Evolutionary conservation across 2,329 filamentous ascomycete species (phyloP), one percentile per base, ranked within the genome.

Genomic region (Pyricularia sp.): DNA sequence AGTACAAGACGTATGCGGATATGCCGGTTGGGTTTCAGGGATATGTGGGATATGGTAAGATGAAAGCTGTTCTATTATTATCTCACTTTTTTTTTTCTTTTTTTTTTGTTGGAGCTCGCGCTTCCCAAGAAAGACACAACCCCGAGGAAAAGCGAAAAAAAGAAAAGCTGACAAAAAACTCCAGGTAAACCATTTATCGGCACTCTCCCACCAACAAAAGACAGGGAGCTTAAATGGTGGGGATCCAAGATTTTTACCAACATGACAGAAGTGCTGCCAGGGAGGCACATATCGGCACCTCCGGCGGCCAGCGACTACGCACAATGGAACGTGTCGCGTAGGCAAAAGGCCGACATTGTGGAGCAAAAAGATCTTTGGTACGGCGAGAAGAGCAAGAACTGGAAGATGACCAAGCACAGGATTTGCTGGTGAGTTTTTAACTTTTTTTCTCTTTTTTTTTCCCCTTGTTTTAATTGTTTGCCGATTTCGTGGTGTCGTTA

Each of bases 391-490:
- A 83, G 84, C 36, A 81, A 80, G 14, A 74, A 78, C 63, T 89
- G 85, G 86, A 83, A 85, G 71, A 83, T 88, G 76, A 83, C 84
- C 69, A 86, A 88, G 73, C 84, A 89, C 73, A 83, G 88, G 6
- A 86, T 90, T 70, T 90, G 88, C 82, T 91, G 88, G 88, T 90
- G 76, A 76, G 84, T 78, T 5, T 50, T 26, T 68, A n/a, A n/a
- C 26, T 50, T 50, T 50, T n/a, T 50, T 17, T 17, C 3, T 61
- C n/a, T 61, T 28, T n/a, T n/a, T 50, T 50, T 20, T 50, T 7
- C 2, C 14, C 3, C 6, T 42, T 6, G 12, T 17, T 42, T 9
- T 42, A 11, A 10, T 36, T 50, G 1, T 50, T 7, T 3, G 2
- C 20, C 42, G 2, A 50, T 50, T n/a, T 42, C 36, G 20, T 36